Evolutionary conservation across 768 basidiomycete species (phyloP), one percentile per base, ranked within the genome.

Genomic region (Cystobasidiopsis lactophilus): DNA sequence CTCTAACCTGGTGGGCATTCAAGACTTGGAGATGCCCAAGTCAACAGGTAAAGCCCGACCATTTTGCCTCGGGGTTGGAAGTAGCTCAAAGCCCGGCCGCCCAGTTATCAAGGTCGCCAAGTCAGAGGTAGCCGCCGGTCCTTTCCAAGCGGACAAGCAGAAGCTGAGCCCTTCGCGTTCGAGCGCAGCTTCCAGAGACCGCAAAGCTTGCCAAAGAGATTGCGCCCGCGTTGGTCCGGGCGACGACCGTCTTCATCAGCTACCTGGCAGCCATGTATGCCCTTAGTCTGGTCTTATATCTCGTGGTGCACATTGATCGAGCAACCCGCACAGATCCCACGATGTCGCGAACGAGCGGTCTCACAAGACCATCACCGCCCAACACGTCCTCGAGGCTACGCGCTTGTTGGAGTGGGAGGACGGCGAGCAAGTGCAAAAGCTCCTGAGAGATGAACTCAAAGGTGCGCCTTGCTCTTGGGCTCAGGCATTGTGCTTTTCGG

Each of bases 231-330:
- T 71, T 93, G 10, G 73, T 82, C 14, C 88, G 88, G 64, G 80
- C 80, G 29, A 85, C 88, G 3, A 89, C 89, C 0, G 81, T 95
- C 49, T 96, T 95, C 66, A 88, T 98, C 59, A 89, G 82, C 65
- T 91, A 88, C 60, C 71, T 96, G 7, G 80, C 89, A 81, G 65
- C 59, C 78, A 69, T 50, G 23, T 56, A 7, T n/a, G 57, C 45
- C 18, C 38, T 14, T 21, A 9, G 44, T 39, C 19, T 18, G 2
- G 30, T 54, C 37, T 40, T 16, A 11, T 9, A 16, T 16, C 16
- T 7, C 19, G 10, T 11, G 14, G 1, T 10, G 26, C 27, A 33
- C 41, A 46, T 21, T 5, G 13, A 9, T 3, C 18, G 30, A 38
- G 31, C 26, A 2, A 14, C 10, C 3, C 2, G 10, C 18, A 23